Conservation (phyloP, 2,329 filamentous ascomycete species). For the Fusarium pilosicola region DNA sequence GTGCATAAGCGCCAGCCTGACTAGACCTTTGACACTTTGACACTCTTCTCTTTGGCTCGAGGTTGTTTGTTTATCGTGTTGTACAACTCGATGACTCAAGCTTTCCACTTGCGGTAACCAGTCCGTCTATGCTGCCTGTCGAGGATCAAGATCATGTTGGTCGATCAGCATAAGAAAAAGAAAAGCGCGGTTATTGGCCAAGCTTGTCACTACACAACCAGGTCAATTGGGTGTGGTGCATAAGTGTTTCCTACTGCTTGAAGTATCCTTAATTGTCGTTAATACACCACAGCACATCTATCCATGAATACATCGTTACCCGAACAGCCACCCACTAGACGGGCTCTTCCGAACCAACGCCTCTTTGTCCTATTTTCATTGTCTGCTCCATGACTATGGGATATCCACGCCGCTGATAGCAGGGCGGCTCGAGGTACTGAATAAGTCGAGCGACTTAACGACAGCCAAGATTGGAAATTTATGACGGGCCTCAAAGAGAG, state of each 20-base stretch:
- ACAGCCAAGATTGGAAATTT: slow-evolving; percentile 2
- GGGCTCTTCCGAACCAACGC: neutral
- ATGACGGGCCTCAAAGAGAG: slow-evolving; percentile 30
- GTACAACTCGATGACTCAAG: slow-evolving; percentile 23
- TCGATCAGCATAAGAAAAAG: slow-evolving; percentile 19
- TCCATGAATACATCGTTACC: neutral
- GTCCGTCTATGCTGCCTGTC: slow-evolving; percentile 24
- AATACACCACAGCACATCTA: neutral
- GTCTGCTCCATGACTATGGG: neutral
- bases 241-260: slow-evolving; percentile 5
- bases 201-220: slow-evolving; percentile 15
- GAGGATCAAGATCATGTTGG: slow-evolving; percentile 22
- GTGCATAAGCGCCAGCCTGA: slow-evolving; percentile 42
- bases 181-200: slow-evolving; percentile 31
- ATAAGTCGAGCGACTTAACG: slow-evolving; percentile 2
- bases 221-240: slow-evolving; percentile 12
- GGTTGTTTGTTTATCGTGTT: slow-evolving; percentile 28
- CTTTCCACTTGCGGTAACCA: slow-evolving; percentile 24
- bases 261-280: neutral
- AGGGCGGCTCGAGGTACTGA: slow-evolving; percentile 3
- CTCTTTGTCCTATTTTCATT: neutral
- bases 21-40: slow-evolving; percentile 5
- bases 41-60: slow-evolving; percentile 22
- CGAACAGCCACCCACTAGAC: neutral
- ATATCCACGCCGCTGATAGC: neutral